Percentiles rank a stretch among this genome's conserved stretches.
Evolutionary conservation across 257 asterid genomes (phyloP).

Genomic region (Primulina eburnea): DNA sequence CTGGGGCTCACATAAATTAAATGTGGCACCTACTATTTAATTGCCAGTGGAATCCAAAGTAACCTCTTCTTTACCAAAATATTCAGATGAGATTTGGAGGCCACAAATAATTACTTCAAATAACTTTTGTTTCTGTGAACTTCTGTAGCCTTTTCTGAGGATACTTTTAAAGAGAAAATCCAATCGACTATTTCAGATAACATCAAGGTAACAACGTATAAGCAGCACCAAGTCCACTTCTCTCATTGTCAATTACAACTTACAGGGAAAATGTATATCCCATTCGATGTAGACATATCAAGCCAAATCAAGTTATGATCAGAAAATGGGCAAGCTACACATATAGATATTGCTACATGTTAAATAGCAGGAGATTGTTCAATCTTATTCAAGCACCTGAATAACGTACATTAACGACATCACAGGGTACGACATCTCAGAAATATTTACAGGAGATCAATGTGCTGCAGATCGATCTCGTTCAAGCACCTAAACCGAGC

Average conservation of each 20-base stretch:
- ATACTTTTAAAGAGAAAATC: background rate
- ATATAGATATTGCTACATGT: background rate
- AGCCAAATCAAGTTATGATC: slow-evolving; percentile 7
- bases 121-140: background rate
- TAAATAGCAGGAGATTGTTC: slow-evolving; percentile 4
- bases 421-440: background rate
- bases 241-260: background rate
- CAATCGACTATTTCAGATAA: background rate
- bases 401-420: background rate
- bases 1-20: too few relatives aligned
- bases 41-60: background rate
- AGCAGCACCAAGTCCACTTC: background rate
- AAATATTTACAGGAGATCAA: background rate
- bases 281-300: background rate
- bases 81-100: too few relatives aligned
- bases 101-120: background rate
- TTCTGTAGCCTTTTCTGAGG: background rate
- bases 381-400: slow-evolving; percentile 13
- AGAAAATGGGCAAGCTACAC: background rate
- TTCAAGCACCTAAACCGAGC: background rate
- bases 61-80: background rate
- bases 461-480: slow-evolving; percentile 1
- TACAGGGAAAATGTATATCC: background rate
- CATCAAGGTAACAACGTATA: background rate
- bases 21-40: too few relatives aligned